Base-by-base conservation (phyloP, 352 stramenopile genomes). In the Globisporangium parvum region DNA sequence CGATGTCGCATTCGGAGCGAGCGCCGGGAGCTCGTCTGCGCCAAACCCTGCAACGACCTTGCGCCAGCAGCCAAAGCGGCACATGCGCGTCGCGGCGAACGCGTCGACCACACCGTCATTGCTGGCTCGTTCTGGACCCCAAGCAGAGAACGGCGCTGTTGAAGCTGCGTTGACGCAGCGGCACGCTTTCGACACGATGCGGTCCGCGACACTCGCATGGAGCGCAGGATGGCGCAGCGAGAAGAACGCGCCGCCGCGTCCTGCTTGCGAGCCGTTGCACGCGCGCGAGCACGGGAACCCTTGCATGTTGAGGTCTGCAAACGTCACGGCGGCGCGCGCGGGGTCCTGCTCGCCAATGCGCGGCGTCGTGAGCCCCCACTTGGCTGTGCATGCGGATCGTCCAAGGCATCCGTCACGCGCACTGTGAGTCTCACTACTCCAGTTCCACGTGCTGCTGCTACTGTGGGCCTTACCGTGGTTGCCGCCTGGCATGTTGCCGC, bases 231-330 rank as follows among this genome's bases (percentile, higher is more conserved):
- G 26, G 31, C 67, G 45, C 6, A 93, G 61, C 2, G 71, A 78
- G 51, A 87, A 89, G 56, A 93, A 93, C 18, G 69, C 78, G 2
- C 82, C 82, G 21, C 82, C 82, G 31, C 82, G 77, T 28, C 82
- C 82, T 23, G 70, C 80, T 61, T 93, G 82, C 2, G 82, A 93
- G 5, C 82, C 82, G 51, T 74, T 77, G 67, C 82, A 93, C 2
- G 58, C 15, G 11, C 66, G 73, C 4, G 82, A 93, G 54, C 82
- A 93, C n/a, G 82, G 82, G 44, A 80, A 93, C 0, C 82, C 82
- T 53, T 93, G 76, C 80, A 90, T 89, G 45, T 93, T 93, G 48
- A 93, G 67, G 52, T 93, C 82, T 1, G 56, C 80, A 61, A 93
- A 91, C 6, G 63, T 84, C 24, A 88, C 77, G 40, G 68, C 70